phyloP scores from a whole-genome alignment of 352 stramenopile species.

The Phytophthora pinifolia region DNA sequence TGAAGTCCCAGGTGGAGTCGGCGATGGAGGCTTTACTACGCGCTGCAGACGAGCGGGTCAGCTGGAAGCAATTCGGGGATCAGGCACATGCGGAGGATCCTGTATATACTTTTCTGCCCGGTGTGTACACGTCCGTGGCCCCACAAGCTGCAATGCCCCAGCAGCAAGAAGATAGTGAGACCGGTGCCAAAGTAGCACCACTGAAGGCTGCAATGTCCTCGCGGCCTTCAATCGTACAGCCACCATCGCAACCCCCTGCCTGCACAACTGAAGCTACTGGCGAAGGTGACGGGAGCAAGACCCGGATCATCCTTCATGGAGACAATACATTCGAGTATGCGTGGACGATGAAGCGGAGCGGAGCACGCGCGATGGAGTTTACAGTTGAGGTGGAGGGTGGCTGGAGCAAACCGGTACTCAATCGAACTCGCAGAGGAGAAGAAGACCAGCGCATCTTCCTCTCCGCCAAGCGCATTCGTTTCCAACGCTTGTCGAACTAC shows the following conservation, averaged over 20 bases:
- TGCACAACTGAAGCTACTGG: neutral
- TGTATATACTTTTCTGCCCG: slow-evolving; percentile 62
- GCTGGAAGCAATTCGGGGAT: slow-evolving; percentile 41
- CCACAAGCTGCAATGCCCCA: slow-evolving; percentile 3
- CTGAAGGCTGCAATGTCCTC: slow-evolving; percentile 6
- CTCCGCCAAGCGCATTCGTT: slow-evolving; percentile 53
- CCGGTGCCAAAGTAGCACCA: slow-evolving; percentile 7
- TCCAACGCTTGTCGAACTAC: slow-evolving; percentile 74
- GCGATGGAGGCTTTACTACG: slow-evolving; percentile 65
- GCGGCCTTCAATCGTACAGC: neutral
- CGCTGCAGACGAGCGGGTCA: slow-evolving; percentile 58
- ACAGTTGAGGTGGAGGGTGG: slow-evolving; percentile 59
- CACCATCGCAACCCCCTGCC: neutral
- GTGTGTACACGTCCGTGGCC: slow-evolving; percentile 41
- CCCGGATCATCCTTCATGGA: slow-evolving; percentile 60
- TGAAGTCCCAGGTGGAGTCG: slow-evolving; percentile 58
- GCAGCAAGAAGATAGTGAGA: slow-evolving; percentile 13
- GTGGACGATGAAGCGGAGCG: slow-evolving; percentile 61
- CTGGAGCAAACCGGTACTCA: slow-evolving; percentile 77
- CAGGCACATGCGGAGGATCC: neutral
- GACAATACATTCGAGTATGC: slow-evolving; percentile 85
- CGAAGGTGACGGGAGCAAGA: slow-evolving; percentile 38
- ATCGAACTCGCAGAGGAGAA: slow-evolving; percentile 68
- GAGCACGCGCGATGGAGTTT: slow-evolving; percentile 67
- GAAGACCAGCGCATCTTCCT: slow-evolving; percentile 77